Evolutionary conservation across 192 early-diverging fungal species (phyloP), one percentile per base, ranked within the genome.

Genomic region (Entomortierella parvispora): DNA sequence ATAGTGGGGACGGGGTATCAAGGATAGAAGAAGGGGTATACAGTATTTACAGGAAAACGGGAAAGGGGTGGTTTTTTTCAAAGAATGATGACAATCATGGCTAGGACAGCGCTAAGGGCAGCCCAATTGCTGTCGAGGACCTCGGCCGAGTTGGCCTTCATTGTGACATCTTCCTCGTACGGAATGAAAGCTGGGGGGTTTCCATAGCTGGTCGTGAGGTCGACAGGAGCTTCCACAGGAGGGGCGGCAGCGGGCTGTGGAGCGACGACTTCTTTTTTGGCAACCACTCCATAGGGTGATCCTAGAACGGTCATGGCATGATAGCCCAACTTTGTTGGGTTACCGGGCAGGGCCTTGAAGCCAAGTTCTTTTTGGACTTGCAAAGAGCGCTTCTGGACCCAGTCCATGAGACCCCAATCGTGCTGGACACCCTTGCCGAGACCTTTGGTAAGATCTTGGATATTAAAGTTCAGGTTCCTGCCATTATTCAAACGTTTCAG

Each of bases 381-480:
- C 2, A 20, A 32, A 26, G 66, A 28, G 22, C 59, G 52, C 22
- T 68, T 40, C 46, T 47, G 17, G 12, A 77, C 52, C 65, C 65
- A 77, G 11, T 54, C 9, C 42, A 45, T 63, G 14, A 77, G 22
- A 40, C 71, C 71, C 42, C 37, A 59, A 33, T 56, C 43, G 23
- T 4, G 42, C 37, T 61, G 47, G 62, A 29, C 23, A 23, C 54
- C 71, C 15, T 43, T 37, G 2, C 7, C 33, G 8, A 68, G 8
- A 18, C 64, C 58, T 2, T 48, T 62, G n/a, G 40, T 23, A 22
- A 76, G 40, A 23, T 77, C 74, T 33, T 58, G 53, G 23, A 56
- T 28, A 3, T 47, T 77, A 42, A 68, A 77, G 6, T 68, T 68
- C 14, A 46, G 34, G n/a, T 18, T 63, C 60, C 64, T 77, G 53